phyloP scores from a whole-genome alignment of 2,329 filamentous ascomycete genomes.

The Aspergillus felis region DNA sequence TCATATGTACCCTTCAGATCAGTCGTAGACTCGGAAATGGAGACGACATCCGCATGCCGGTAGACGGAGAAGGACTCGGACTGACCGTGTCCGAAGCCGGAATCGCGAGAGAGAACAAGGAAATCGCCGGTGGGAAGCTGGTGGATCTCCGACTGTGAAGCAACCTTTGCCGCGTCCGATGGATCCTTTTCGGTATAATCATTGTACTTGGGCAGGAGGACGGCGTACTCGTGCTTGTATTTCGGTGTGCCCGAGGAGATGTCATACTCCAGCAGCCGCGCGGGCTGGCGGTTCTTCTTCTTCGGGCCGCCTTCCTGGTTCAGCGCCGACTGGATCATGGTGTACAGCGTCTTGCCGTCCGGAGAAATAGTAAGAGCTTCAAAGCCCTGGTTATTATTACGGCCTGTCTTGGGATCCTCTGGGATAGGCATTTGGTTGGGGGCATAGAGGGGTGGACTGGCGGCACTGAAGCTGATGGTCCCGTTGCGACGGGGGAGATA shows the following conservation, averaged over 20 bases:
- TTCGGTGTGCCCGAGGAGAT: slow-evolving; percentile 45
- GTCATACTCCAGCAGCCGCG: slow-evolving; percentile 63
- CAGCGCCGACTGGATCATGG: slow-evolving; percentile 62
- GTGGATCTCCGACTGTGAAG: slow-evolving; percentile 66
- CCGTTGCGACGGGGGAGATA: slow-evolving; percentile 62
- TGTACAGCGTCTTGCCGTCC: slow-evolving; percentile 61
- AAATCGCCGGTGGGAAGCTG: slow-evolving; percentile 62
- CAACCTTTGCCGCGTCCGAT: slow-evolving; percentile 49
- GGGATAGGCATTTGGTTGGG: slow-evolving; percentile 49
- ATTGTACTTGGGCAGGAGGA: slow-evolving; percentile 59
- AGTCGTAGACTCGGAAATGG: slow-evolving; percentile 55
- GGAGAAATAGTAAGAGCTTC: slow-evolving; percentile 63
- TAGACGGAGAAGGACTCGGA: slow-evolving; percentile 54
- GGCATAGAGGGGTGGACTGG: slow-evolving; percentile 60
- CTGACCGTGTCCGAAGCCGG: slow-evolving; percentile 56
- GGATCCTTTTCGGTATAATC: slow-evolving; percentile 47
- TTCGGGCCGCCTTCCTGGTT: slow-evolving; percentile 59
- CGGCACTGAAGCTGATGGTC: slow-evolving; percentile 59
- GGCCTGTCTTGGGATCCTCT: slow-evolving; percentile 56
- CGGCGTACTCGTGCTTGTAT: slow-evolving; percentile 61
- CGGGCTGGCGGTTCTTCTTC: slow-evolving; percentile 53
- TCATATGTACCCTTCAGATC: slow-evolving; percentile 53
- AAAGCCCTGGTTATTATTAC: slow-evolving; percentile 71
- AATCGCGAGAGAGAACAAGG: slow-evolving; percentile 63
- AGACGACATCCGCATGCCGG: slow-evolving; percentile 66